Conservation (phyloP, 1,284 basidiomycete species). For the Leccinum pachyderme region DNA sequence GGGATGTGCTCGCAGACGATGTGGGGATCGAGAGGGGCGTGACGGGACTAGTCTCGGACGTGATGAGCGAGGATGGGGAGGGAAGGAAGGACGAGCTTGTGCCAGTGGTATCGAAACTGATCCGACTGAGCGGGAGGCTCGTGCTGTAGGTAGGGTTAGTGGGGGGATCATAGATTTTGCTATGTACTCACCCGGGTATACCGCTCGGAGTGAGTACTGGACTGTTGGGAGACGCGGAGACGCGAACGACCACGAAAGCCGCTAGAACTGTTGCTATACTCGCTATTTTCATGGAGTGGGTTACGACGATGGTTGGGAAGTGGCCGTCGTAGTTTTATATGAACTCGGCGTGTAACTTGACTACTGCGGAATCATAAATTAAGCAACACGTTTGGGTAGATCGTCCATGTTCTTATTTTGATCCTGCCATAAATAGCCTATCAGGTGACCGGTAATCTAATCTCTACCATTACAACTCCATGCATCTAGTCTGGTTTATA, state of each 20-base stretch:
- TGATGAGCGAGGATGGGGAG: constrained; percentile 27
- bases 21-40: constrained; percentile 8
- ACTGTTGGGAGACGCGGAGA: constrained; percentile 5
- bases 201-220: constrained; percentile 15
- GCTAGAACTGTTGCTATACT: constrained; percentile 3
- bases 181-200: constrained; percentile 21
- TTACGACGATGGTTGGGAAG: background rate
- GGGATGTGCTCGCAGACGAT: background rate
- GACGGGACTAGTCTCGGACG: constrained; percentile 26
- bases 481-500: background rate
- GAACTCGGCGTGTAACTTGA: background rate
- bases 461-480: background rate
- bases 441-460: background rate
- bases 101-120: constrained; percentile 28
- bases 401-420: background rate
- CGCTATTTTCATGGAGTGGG: constrained; percentile 10
- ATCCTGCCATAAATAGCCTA: background rate
- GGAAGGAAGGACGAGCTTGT: constrained; percentile 16
- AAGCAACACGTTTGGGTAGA: constrained; percentile 3
- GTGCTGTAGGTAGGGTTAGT: constrained; percentile 10
- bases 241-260: constrained; percentile 9
- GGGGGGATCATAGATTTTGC: too few species aligned
- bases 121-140: constrained; percentile 16
- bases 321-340: background rate
- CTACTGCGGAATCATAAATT: constrained; percentile 12